Conservation (phyloP, 345 rosid species). For the Murraya paniculata region DNA sequence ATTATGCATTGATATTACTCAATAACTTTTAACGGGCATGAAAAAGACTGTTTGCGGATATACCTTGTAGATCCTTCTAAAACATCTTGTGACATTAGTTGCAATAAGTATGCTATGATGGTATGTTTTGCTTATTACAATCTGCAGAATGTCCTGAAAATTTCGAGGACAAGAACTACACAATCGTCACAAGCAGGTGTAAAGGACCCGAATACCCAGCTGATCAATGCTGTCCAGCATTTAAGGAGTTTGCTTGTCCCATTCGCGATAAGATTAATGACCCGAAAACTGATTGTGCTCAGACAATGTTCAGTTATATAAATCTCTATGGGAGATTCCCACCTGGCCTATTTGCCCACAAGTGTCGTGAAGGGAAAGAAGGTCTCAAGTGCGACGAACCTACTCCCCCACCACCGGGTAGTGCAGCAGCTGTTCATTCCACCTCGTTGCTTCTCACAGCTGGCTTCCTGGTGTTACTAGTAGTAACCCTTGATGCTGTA, state of each 20-base stretch:
- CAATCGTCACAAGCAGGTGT: conserved; percentile 59
- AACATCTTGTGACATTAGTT: background rate
- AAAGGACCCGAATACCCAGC: conserved; percentile 72
- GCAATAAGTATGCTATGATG: background rate
- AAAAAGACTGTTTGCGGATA: background rate
- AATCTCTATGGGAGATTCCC: conserved; percentile 76
- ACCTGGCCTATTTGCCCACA: conserved; percentile 72
- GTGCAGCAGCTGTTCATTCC: background rate
- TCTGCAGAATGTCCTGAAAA: conserved; percentile 51
- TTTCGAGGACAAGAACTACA: conserved; percentile 61
- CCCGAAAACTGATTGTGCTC: conserved; percentile 47
- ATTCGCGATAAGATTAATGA: conserved; percentile 49
- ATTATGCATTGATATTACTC: background rate
- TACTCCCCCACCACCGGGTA: background rate
- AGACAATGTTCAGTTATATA: conserved; percentile 85
- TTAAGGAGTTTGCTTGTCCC: conserved; percentile 68
- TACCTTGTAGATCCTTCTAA: background rate
- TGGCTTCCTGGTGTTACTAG: conserved; percentile 18
- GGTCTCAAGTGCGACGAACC: conserved; percentile 53
- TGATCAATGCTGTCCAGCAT: conserved; percentile 47
- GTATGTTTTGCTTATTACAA: background rate
- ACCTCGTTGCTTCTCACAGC: conserved; percentile 23
- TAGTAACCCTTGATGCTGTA: conserved; percentile 23
- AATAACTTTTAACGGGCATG: background rate
- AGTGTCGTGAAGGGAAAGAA: conserved; percentile 51